Evolutionary conservation across 805 yeast genomes (phyloP), one percentile per base, ranked within the genome.

Genomic region (Yamadazyma phyllophila): DNA sequence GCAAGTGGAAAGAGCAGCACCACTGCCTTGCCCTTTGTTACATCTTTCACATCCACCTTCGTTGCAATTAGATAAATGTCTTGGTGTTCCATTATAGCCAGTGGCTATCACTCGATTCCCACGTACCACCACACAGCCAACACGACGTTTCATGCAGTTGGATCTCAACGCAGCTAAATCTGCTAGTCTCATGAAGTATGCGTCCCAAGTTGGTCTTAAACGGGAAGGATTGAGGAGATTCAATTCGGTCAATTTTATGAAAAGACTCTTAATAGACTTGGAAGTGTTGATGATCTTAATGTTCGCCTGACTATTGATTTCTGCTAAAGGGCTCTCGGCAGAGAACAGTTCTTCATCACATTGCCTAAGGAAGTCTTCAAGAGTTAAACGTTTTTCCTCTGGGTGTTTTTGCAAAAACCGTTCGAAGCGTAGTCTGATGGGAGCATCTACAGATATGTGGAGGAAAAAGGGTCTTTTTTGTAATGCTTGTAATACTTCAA

Each of bases 51-150:
- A 94, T 1, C 99, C 99, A 16, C 99, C 99, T 56, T 89, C 92
- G 58, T 88, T 91, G 66, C 99, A 94, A 57, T 94, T 94, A 20
- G 73, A 71, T 56, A 89, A 67, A 48, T 90, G 88, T 35, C 96
- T 76, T 9, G 99, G 98, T 0, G 99, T 94, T 1, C 99, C 99
- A 58, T 94, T 94, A 65, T 94, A 94, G 0, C 99, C 99, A 0
- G 99, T 94, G 2, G 98, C 94, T 20, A 94, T 77, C 24, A 94
- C 96, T 46, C 97, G 73, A 32, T 80, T 81, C 39, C 88, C 94
- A 43, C 89, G 76, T 2, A 89, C 97, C 13, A 94, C 79, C 7
- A 94, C 98, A 65, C 98, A 92, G 0, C 99, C 99, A 2, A 94
- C 99, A 43, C 96, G 76, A 48, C 99, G 72, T 64, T 94, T 94